Base-by-base conservation (phyloP, 2,329 filamentous ascomycete genomes). In the Venturia asperata region DNA sequence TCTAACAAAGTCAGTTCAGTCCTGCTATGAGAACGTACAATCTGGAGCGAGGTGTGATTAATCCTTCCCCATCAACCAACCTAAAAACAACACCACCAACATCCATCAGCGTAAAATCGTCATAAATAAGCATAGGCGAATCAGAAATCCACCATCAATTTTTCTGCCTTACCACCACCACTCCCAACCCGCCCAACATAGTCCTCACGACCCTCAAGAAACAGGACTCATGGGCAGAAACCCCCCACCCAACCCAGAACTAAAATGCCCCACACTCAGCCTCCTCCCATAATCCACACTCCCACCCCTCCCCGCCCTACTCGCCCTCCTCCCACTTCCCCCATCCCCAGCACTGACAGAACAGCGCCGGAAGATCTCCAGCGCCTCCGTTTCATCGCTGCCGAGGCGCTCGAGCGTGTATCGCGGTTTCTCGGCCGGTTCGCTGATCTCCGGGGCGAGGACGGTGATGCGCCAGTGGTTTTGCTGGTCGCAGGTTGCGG, bases 221-320 rank as follows among this genome's bases (percentile, higher is more conserved):
- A 41, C 37, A 42, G 49, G 47, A 55, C 47, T 60, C 37, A 17
- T 39, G 1, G 63, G 63, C 63, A 64, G 39, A 13, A 41, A 60
- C 0, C n/a, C 27, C 19, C 63, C 63, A 37, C 43, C 9, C 37
- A 58, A 56, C n/a, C 47, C 63, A 1, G n/a, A 39, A 17, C 47
- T 56, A 41, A 52, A 60, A 43, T 64, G 63, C 37, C 63, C 63
- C 27, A 64, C 39, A 49, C 47, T 56, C 52, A 64, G 43, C 42
- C 49, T 64, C 52, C 63, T 64, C 42, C 49, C 63, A 42, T 56
- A 58, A 30, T 64, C 49, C 27, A 42, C 63, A 45, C 63, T 64
- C n/a, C 43, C 27, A 39, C 52, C 34, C 27, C 47, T 39, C 49
- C 63, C 52, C 27, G 27, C 52, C 19, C 52, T 34, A 27, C 21